Evolutionary conservation across 176 grass and related monocot species (phyloP).

Genomic region (Dactylis glomerata): DNA sequence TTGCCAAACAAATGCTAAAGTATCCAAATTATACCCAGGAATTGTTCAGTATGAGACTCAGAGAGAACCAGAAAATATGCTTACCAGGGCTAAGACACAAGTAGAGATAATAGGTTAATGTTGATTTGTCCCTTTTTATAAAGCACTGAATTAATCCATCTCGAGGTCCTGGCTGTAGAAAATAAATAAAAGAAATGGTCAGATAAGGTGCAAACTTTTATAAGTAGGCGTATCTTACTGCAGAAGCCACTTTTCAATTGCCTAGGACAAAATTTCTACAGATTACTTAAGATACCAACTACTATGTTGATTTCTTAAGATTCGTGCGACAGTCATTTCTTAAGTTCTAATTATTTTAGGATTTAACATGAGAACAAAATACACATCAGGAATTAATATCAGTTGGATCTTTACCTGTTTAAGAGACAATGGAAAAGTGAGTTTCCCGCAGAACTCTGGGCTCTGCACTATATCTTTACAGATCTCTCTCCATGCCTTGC

Average conservation of each 20-base stretch:
- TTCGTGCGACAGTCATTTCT: background rate
- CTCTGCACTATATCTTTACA: conserved; percentile 82
- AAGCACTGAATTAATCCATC: conserved; percentile 79
- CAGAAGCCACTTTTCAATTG: background rate
- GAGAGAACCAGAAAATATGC: conserved; percentile 3
- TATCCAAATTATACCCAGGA: conserved; percentile 8
- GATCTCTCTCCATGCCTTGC: conserved; percentile 70
- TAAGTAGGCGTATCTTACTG: background rate
- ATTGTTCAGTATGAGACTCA: conserved; percentile 11
- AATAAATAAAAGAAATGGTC: conserved; percentile 25
- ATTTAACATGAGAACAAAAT: background rate
- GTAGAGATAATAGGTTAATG: conserved; percentile 75
- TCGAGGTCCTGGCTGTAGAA: conserved; percentile 70
- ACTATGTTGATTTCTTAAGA: background rate
- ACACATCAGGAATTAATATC: background rate
- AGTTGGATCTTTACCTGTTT: conserved; percentile 61
- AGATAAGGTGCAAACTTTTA: background rate
- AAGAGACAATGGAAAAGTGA: conserved; percentile 80
- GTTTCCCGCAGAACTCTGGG: conserved; percentile 76
- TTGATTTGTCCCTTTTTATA: conserved; percentile 81
- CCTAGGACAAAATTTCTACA: background rate
- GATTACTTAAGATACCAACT: background rate
- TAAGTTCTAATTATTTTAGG: background rate
- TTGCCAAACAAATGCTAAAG: background rate
- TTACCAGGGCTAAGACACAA: conserved; percentile 84